Percentiles rank a stretch among this genome's conserved stretches.
These are phyloP conservation scores for Vararia minispora DNA, from an alignment of 768 basidiomycete genomes.

Conservation along the genomic window DNA sequence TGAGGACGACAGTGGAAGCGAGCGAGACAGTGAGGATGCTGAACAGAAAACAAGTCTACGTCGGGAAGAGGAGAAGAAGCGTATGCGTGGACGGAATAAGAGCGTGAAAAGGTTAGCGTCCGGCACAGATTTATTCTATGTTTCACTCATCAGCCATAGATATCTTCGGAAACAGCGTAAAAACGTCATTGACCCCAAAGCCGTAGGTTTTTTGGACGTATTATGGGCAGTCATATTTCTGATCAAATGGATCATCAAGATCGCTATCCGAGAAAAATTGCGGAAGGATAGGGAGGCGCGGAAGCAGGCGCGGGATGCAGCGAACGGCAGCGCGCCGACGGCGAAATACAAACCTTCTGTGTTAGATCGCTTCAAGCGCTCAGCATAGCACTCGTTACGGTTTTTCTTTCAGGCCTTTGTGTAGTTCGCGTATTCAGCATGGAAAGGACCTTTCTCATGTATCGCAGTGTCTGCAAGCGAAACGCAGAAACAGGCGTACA, in stretches of 20 bases:
- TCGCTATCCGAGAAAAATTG: slow-evolving; percentile 32
- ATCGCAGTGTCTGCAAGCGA: no score
- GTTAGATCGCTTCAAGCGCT: slow-evolving; percentile 27
- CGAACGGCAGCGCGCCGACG: slow-evolving; percentile 15
- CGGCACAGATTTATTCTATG: background rate
- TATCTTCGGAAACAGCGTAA: slow-evolving; percentile 86
- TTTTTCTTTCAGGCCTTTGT: no score
- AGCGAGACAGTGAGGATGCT: slow-evolving; percentile 24
- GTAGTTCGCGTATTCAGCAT: no score
- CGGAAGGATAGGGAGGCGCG: slow-evolving; percentile 24
- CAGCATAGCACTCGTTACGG: slow-evolving; percentile 1
- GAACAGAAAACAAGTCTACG: slow-evolving; percentile 20
- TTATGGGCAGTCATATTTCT: slow-evolving; percentile 8
- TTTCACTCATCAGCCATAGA: slow-evolving; percentile 17
- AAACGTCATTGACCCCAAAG: slow-evolving; percentile 83
- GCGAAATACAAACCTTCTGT: slow-evolving; percentile 23
- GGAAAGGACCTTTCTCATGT: no score
- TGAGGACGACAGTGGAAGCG: slow-evolving; percentile 27
- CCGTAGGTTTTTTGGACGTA: slow-evolving; percentile 29
- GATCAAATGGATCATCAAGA: slow-evolving; percentile 25
- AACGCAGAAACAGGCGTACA: no score
- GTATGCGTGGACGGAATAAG: slow-evolving; percentile 82
- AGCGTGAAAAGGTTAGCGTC: slow-evolving; percentile 57
- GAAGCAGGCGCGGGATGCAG: slow-evolving; percentile 17
- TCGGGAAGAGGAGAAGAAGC: slow-evolving; percentile 44